A percentile compares a stretch with the other conserved stretches of the same genome.
Conservation (phyloP, 192 early-diverging fungal species). For the Coemansia sp. region DNA sequence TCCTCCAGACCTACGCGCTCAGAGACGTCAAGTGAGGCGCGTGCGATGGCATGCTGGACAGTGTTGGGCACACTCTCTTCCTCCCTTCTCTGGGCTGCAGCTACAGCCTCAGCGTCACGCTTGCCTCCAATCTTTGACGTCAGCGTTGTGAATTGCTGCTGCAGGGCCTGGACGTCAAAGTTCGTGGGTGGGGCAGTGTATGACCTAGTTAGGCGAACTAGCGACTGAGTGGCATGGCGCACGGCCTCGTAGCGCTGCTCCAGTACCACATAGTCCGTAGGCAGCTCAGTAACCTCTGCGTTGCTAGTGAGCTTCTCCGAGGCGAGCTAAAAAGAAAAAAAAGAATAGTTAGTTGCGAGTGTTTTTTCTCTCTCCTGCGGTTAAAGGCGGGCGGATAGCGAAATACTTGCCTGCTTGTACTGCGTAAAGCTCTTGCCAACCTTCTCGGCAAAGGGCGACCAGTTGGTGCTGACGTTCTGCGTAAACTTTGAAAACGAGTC, state of each 20-base stretch:
- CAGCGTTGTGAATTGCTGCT: constrained; percentile 64
- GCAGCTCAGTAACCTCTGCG: constrained; percentile 89
- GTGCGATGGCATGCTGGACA: constrained; percentile 75
- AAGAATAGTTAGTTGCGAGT: neutral
- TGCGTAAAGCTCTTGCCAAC: constrained; percentile 57
- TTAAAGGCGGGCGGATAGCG: neutral
- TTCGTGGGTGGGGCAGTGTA: constrained; percentile 73
- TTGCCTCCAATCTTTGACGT: constrained; percentile 53
- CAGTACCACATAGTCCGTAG: constrained; percentile 89
- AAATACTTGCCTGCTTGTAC: constrained; percentile 51
- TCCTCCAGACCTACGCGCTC: constrained; percentile 77
- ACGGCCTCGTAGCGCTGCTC: constrained; percentile 65
- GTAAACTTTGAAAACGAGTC: constrained; percentile 59
- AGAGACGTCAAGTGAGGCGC: constrained; percentile 69
- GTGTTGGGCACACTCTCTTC: constrained; percentile 60
- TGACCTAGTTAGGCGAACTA: constrained; percentile 76
- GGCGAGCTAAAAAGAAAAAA: constrained; percentile 69
- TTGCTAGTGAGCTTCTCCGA: constrained; percentile 83
- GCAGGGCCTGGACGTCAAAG: constrained; percentile 73
- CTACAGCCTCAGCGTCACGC: constrained; percentile 61
- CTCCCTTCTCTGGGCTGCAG: constrained; percentile 45
- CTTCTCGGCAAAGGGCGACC: constrained; percentile 57
- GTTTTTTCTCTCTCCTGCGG: neutral
- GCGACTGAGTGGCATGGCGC: constrained; percentile 43
- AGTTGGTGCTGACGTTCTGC: constrained; percentile 49